A percentile compares a stretch with the other conserved stretches of the same genome.
Conservation (phyloP, 768 basidiomycete species). For the Lanmaoa rubissima region DNA sequence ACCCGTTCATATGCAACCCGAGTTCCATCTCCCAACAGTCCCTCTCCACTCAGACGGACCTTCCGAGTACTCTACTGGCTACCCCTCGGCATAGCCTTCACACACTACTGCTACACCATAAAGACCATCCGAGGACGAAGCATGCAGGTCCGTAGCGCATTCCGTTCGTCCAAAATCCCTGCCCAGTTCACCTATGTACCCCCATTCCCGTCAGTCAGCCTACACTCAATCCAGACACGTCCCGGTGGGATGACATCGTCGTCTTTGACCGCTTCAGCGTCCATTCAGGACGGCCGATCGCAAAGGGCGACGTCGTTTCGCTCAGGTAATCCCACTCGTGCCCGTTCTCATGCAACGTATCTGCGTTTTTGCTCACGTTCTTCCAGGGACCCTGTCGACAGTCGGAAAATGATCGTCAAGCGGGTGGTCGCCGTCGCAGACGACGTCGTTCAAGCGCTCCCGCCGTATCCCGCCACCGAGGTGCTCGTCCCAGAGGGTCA, state of each 20-base stretch:
- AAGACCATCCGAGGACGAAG: conserved; percentile 60
- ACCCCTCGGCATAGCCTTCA: conserved; percentile 49
- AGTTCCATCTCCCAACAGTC: background rate
- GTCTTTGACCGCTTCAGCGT: conserved; percentile 57
- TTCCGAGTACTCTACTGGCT: conserved; percentile 52
- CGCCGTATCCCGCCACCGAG: conserved; percentile 58
- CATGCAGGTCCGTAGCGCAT: conserved; percentile 57
- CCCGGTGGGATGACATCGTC: conserved; percentile 56
- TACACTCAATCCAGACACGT: conserved; percentile 72
- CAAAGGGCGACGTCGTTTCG: conserved; percentile 64
- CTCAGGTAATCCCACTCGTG: conserved; percentile 42
- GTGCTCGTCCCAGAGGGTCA: conserved; percentile 60
- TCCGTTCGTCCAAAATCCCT: conserved; percentile 3
- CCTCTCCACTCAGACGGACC: background rate
- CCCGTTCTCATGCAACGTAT: background rate
- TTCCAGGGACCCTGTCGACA: conserved; percentile 59
- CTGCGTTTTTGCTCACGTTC: background rate
- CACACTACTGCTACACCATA: conserved; percentile 50
- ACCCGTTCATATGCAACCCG: background rate
- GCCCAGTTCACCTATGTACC: background rate
- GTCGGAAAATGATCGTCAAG: conserved; percentile 56
- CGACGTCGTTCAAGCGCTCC: conserved; percentile 63
- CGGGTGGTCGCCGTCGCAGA: conserved; percentile 63
- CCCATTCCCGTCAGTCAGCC: conserved; percentile 48
- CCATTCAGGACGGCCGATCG: conserved; percentile 34